phyloP scores from a whole-genome alignment of 1,139 yeast species.

The Nakaseomyces kungkrabaensis region DNA sequence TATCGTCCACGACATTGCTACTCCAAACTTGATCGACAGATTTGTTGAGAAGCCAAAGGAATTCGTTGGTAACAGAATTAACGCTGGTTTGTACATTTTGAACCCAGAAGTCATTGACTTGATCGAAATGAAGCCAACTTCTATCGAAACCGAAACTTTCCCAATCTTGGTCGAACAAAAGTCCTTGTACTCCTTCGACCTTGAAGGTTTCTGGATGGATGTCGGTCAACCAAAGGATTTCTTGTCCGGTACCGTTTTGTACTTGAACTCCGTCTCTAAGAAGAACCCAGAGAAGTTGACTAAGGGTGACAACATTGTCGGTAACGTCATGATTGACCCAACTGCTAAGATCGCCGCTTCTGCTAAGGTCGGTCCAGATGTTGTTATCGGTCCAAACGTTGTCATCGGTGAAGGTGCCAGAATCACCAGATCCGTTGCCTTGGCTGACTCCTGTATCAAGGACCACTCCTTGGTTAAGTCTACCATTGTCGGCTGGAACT shows the following conservation, averaged over 20 bases:
- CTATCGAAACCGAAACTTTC: slow-evolving; percentile 99
- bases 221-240: slow-evolving; percentile 99
- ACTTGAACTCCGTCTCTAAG: slow-evolving; percentile 78
- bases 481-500: slow-evolving; percentile 98
- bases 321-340: slow-evolving; percentile 93
- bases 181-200: slow-evolving; percentile 86
- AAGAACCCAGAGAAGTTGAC: slow-evolving; percentile 64
- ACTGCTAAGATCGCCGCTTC: slow-evolving; percentile 85
- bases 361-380: slow-evolving; percentile 97
- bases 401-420: slow-evolving; percentile 98
- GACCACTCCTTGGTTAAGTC: slow-evolving; percentile 98
- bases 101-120: slow-evolving; percentile 95
- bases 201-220: slow-evolving; percentile 99
- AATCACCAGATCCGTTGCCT: slow-evolving; percentile 88
- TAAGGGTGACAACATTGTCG: slow-evolving; percentile 63
- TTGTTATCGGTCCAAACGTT: slow-evolving; percentile 94
- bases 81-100: slow-evolving; percentile 93
- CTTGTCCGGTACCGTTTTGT: slow-evolving; percentile 90
- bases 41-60: slow-evolving; percentile 99
- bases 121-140: slow-evolving; percentile 96
- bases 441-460: slow-evolving; percentile 83
- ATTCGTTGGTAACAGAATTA: slow-evolving; percentile 95
- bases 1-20: slow-evolving; percentile 90
- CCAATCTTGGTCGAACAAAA: slow-evolving; percentile 86
- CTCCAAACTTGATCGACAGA: slow-evolving; percentile 90